Conservation (phyloP, 1,139 yeast species). For the Debaryomyces sp. region DNA sequence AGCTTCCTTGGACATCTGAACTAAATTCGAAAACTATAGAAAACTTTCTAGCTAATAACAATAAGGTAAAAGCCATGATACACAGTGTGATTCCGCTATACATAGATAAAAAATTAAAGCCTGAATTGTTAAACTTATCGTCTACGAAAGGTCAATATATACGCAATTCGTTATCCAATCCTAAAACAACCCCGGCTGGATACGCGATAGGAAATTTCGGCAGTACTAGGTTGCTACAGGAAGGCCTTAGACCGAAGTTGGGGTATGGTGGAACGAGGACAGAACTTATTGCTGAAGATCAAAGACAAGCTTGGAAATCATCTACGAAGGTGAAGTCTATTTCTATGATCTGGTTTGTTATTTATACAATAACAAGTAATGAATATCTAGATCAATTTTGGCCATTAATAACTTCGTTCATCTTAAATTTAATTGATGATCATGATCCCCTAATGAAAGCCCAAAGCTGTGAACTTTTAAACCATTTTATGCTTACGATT, state of each 20-base stretch:
- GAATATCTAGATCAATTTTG: constrained; percentile 31
- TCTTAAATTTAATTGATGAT: constrained; percentile 54
- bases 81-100: constrained; percentile 9
- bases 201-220: constrained; percentile 5
- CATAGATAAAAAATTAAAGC: constrained; percentile 2
- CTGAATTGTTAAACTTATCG: constrained; percentile 5
- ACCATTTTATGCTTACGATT: constrained; percentile 21
- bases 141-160: neutral
- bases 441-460: constrained; percentile 46
- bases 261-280: constrained; percentile 27
- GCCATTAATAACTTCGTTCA: constrained; percentile 51
- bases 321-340: constrained; percentile 23
- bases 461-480: constrained; percentile 43
- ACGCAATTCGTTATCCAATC: constrained; percentile 8
- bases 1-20: constrained; percentile 32
- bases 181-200: constrained; percentile 11
- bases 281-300: constrained; percentile 24
- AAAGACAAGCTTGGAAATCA: constrained; percentile 35
- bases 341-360: constrained; percentile 33
- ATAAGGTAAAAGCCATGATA: constrained; percentile 1
- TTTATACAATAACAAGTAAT: constrained; percentile 18
- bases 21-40: constrained; percentile 19
- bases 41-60: constrained; percentile 9
- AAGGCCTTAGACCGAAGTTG: constrained; percentile 30
- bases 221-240: constrained; percentile 11